Base-by-base conservation (phyloP, 2,329 filamentous ascomycete species). In the Aspergillus quadrilineatus region DNA sequence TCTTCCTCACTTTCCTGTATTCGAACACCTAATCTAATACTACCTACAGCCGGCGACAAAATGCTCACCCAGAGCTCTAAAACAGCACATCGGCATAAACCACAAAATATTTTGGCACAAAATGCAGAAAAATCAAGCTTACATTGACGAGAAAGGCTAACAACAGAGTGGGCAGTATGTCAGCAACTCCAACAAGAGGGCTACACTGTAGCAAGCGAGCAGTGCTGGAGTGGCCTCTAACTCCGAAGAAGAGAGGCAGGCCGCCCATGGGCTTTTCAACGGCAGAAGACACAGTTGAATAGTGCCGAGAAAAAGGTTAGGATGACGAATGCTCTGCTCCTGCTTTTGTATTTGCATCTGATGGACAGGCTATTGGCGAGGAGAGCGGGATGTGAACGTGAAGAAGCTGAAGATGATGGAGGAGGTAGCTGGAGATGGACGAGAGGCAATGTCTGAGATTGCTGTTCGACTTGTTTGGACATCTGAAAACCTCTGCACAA, bases 21-120 rank as follows among this genome's bases (percentile, higher is more conserved):
- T 1, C 9, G 2, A 14, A n/a, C 5, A 54, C 6, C 39, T 4
- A 29, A 15, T 14, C 22, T 45, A 46, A 43, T 14, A n/a, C 15
- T 2, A 5, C 22, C 28, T 22, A 22, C 10, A 60, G 60, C 49
- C 14, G 51, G 48, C 6, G 51, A 58, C 2, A 55, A 63, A 1
- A 61, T 54, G 2, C 61, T 58, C 1, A 63, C 57, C 3, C 4
- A 60, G 54, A 43, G 60, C 57, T 17, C 46, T 62, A 9, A 59
- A 60, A 14, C 57, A 60, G 32, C 54, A 54, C 2, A 60, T 63
- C 0, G 15, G 30, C 12, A 62, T 53, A 15, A 60, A 54, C 57
- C 56, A 56, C n/a, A 42, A 57, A 55, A 10, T 42, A 49, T 10
- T 22, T 56, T 2, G 56, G 54, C 43, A 42, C 39, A 1, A 53